Percentiles rank a stretch among this genome's conserved stretches.
Evolutionary conservation across 2,329 filamentous ascomycete species (phyloP).

Genomic region (Clarireedia paspali): DNA sequence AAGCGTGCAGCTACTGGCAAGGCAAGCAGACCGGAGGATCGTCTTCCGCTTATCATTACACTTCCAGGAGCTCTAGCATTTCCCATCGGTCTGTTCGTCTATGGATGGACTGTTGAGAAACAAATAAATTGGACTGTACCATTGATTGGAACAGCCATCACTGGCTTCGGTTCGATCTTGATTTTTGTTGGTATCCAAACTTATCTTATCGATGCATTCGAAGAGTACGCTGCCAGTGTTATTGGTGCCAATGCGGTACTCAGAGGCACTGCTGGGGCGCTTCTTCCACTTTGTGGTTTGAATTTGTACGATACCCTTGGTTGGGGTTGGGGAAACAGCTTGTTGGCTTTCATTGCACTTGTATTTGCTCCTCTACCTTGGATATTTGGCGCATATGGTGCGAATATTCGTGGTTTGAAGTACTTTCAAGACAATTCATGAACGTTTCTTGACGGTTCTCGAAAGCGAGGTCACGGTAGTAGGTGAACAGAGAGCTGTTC

Average conservation of each 20-base stretch:
- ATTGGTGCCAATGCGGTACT: conserved; percentile 31
- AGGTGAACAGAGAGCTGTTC: too few species aligned
- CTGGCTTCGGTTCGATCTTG: not conserved
- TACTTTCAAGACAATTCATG: not conserved
- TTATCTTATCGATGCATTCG: conserved; percentile 31
- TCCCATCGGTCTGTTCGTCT: conserved; percentile 39
- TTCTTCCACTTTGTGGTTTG: conserved; percentile 23
- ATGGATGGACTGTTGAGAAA: conserved; percentile 37
- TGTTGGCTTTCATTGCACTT: conserved; percentile 29
- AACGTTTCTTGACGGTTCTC: not conserved
- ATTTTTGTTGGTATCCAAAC: conserved; percentile 16
- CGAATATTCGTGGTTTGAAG: conserved; percentile 25
- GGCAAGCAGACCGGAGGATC: conserved; percentile 31
- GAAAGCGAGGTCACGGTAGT: not conserved
- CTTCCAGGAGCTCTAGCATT: conserved; percentile 30
- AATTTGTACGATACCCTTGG: conserved; percentile 27
- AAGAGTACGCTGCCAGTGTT: conserved; percentile 28
- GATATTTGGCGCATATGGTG: conserved; percentile 10
- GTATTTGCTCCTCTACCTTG: conserved; percentile 13
- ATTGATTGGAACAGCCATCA: not conserved
- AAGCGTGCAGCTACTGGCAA: conserved; percentile 37
- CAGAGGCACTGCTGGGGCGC: conserved; percentile 23
- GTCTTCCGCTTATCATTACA: conserved; percentile 32
- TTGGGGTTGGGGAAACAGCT: conserved; percentile 26
- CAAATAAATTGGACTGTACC: conserved; percentile 35